Evolutionary conservation across 768 basidiomycete species (phyloP), one percentile per base, ranked within the genome.

Genomic region (Tricholoma saponaceum): DNA sequence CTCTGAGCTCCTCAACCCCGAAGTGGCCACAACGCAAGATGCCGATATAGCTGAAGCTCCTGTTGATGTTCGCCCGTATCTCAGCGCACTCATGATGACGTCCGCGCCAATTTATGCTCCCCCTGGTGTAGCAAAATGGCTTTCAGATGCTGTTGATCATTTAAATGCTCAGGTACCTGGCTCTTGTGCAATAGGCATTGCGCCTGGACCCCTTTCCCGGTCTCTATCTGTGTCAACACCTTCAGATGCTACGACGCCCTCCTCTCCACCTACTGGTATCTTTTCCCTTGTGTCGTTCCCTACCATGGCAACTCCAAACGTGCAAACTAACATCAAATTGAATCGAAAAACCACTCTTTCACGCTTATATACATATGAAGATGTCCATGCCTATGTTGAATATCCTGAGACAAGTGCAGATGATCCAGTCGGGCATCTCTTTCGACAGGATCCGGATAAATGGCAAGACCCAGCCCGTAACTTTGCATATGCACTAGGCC

Each of bases 401-500:
- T 64, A 64, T 55, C 59, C 61, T 18, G 54, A 64, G 33, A 62
- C 63, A 18, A 33, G 52, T 32, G 26, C 16, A 13, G 18, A 56
- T 39, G 46, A 56, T 28, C 52, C 61, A 32, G 51, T 58, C 10
- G 54, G 62, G 3, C 54, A 63, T 49, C 54, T 65, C 26, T 62
- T 65, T 43, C 43, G 49, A 14, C 39, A 47, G 3, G 52, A 65
- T 49, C 55, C 60, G 10, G 16, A 51, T 1, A 41, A 61, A 16
- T 62, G 59, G 64, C 23, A 55, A 4, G 58, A 51, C 14, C 64
- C 62, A 4, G 22, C 43, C 5, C 35, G 35, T 22, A 55, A 65
- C 32, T 56, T 60, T 54, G 64, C 54, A 44, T 65, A 62, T 52
- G 60, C 58, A 4, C 44, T 58, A 16, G 64, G 62, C 6, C 18